A percentile compares a stretch with the other conserved stretches of the same genome.
phyloP scores from a whole-genome alignment of 257 asterid species.

The Gynochthodes officinalis region DNA sequence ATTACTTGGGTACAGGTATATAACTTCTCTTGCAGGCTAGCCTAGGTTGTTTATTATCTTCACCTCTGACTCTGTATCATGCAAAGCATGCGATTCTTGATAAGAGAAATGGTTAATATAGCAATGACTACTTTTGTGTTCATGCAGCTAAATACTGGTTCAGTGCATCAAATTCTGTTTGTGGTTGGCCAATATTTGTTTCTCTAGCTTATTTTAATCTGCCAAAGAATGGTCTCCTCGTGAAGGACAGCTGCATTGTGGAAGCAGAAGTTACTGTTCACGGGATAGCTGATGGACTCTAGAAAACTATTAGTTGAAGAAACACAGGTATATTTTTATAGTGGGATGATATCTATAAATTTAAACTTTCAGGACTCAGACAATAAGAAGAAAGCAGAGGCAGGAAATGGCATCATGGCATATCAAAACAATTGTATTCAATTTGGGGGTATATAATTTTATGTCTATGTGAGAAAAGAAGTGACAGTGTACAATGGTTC shows the following conservation, averaged over 20 bases:
- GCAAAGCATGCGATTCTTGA: background rate
- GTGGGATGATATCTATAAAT: too few relatives aligned
- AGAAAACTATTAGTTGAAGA: too few relatives aligned
- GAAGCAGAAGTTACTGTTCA: constrained; percentile 23
- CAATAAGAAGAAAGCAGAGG: too few relatives aligned
- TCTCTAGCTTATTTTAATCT: constrained; percentile 2
- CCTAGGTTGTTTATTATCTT: background rate
- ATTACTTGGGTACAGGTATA: constrained; percentile 49
- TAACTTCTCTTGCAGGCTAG: background rate
- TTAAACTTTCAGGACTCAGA: too few relatives aligned
- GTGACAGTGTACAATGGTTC: too few relatives aligned
- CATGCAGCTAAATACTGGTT: constrained; percentile 69
- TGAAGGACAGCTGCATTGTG: constrained; percentile 5
- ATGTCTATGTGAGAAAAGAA: background rate
- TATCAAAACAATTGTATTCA: too few relatives aligned
- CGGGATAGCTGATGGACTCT: constrained; percentile 16
- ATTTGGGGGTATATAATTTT: too few relatives aligned
- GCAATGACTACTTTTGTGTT: background rate
- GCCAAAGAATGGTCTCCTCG: constrained; percentile 1
- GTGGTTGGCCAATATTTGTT: constrained; percentile 24
- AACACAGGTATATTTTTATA: too few relatives aligned
- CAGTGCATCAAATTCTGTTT: constrained; percentile 10
- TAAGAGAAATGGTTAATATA: background rate
- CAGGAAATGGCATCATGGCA: too few relatives aligned
- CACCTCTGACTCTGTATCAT: too few relatives aligned